Conservation (phyloP, 352 stramenopile species). For the Phytophthora rubi region DNA sequence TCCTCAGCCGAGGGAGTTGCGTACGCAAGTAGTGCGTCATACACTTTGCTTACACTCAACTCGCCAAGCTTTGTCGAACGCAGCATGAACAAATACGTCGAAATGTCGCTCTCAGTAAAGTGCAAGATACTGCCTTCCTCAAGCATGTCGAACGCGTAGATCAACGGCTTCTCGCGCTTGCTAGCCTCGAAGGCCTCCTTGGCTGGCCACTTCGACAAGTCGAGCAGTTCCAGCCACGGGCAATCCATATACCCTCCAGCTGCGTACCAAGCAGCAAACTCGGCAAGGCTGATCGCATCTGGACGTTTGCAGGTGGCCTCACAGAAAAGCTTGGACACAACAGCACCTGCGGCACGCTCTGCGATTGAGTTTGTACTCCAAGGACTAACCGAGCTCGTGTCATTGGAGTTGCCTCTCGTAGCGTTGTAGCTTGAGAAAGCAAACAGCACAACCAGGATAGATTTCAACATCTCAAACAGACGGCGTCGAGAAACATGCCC, state of each 20-base stretch:
- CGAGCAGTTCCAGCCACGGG: constrained; percentile 96
- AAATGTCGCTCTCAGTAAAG: constrained; percentile 87
- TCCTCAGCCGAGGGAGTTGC: constrained; percentile 78
- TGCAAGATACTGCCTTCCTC: constrained; percentile 87
- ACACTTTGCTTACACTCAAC: constrained; percentile 78
- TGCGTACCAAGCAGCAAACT: constrained; percentile 98
- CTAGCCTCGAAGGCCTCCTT: constrained; percentile 89
- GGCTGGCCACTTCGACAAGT: constrained; percentile 95
- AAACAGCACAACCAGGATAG: constrained; percentile 82
- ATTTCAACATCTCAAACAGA: constrained; percentile 86
- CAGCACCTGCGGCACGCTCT: constrained; percentile 84
- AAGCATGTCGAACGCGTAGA: constrained; percentile 87
- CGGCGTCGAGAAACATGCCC: constrained; percentile 73
- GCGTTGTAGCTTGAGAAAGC: constrained; percentile 85
- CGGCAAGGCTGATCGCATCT: constrained; percentile 90
- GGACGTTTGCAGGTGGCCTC: constrained; percentile 65
- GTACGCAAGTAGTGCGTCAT: constrained; percentile 77
- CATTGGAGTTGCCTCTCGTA: constrained; percentile 64
- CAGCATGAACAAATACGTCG: constrained; percentile 86
- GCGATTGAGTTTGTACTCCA: constrained; percentile 86
- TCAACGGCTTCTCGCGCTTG: constrained; percentile 83
- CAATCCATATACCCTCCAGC: constrained; percentile 94
- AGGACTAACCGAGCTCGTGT: constrained; percentile 59
- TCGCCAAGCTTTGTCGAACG: constrained; percentile 80
- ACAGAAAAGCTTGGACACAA: constrained; percentile 91